Base-by-base conservation (phyloP, 805 yeast genomes). In the Limtongia smithiae region DNA sequence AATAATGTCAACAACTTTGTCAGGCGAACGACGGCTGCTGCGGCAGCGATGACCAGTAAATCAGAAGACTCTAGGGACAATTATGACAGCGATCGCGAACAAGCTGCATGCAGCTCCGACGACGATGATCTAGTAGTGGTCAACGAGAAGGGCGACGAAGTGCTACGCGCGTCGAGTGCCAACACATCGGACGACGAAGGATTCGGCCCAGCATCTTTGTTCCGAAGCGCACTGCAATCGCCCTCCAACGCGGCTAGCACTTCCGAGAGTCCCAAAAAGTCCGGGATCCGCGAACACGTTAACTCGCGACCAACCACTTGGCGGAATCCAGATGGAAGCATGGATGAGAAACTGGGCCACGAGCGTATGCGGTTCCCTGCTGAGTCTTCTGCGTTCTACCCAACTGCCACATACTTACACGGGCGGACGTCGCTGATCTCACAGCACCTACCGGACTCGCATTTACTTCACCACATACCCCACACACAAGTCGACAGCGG, bases 181-280 rank as follows among this genome's bases (percentile, higher is more conserved):
- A 46, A 49, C 21, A 18, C 20, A 11, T 17, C 18, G 9, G 37
- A 33, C 21, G 21, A 33, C 37, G 37, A 33, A 6, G 6, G 9
- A 11, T 17, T 33, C 28, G 28, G 28, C 28, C 28, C 9, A 6
- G 28, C 28, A 9, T 9, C 44, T 22, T 46, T 46, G 17, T 44
- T 48, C 36, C 48, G 41, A 15, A 43, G 48, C 31, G 51, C 51
- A n/a, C 24, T 44, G 15, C 48, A 44, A 22, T 44, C 43, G 25
- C 48, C 27, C 28, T 6, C 28, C 28, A 9, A 9, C 28, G 6
- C 28, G 28, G 28, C 28, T 9, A 25, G 28, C 28, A 6, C 28
- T 9, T 6, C 9, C 28, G 28, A 6, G 28, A 25, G n/a, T n/a
- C n/a, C 20, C 22, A 27, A n/a, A 22, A 15, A 4, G 37, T 28